These are phyloP conservation scores for Blastomyces gilchristii DNA, from an alignment of 2,329 filamentous ascomycete genomes.

Conservation along the genomic window DNA sequence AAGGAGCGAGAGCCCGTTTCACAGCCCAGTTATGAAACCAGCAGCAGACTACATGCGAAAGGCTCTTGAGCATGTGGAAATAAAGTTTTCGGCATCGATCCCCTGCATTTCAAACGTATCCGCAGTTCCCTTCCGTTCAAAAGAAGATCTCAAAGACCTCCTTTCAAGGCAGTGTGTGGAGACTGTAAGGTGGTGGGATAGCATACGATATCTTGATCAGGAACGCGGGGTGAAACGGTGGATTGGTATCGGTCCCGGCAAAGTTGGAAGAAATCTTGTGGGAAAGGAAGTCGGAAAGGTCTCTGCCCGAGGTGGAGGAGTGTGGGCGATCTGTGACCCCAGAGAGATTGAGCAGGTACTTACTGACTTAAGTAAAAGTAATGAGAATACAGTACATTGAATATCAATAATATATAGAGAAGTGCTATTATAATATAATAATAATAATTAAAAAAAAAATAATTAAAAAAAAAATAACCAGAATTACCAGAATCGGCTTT, in stretches of 20 bases:
- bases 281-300: slow-evolving; percentile 89
- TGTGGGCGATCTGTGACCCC: slow-evolving; percentile 83
- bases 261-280: slow-evolving; percentile 85
- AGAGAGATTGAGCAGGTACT: slow-evolving; percentile 61
- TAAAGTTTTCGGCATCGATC: slow-evolving; percentile 64
- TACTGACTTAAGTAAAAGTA: slow-evolving; percentile 51
- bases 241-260: slow-evolving; percentile 87
- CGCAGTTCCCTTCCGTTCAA: slow-evolving; percentile 63
- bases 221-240: slow-evolving; percentile 71
- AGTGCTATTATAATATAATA: too few species aligned
- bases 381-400: background rate
- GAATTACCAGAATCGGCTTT: too few species aligned
- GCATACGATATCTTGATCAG: slow-evolving; percentile 78
- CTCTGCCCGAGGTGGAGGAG: slow-evolving; percentile 73
- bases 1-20: slow-evolving; percentile 81
- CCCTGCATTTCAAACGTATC: slow-evolving; percentile 82
- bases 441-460: too few species aligned
- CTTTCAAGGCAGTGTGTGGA: slow-evolving; percentile 76
- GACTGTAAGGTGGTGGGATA: slow-evolving; percentile 91
- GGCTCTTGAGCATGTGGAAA: slow-evolving; percentile 52
- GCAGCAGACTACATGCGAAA: slow-evolving; percentile 63
- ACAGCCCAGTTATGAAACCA: slow-evolving; percentile 83
- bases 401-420: too few species aligned
- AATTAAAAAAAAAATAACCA: too few species aligned
- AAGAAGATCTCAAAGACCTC: slow-evolving; percentile 65